Conservation (phyloP, 1,139 yeast genomes). For the Meyerozyma sp. region DNA sequence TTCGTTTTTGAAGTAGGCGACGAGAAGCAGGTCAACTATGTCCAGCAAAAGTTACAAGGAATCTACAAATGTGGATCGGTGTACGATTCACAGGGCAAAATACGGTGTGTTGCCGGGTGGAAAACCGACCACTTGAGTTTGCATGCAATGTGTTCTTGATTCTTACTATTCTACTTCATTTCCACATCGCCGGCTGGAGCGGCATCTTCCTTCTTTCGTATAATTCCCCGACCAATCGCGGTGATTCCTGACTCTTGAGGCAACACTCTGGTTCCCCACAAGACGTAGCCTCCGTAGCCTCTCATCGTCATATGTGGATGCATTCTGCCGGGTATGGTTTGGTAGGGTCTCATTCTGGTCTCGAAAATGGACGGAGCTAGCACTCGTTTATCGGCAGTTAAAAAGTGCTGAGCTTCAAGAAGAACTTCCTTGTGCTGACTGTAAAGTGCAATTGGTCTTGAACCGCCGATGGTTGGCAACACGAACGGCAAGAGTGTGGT, state of each 20-base stretch:
- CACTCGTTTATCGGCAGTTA: slow-evolving; percentile 61
- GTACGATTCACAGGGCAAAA: slow-evolving; percentile 24
- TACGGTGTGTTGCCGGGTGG: slow-evolving; percentile 41
- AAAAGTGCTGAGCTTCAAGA: slow-evolving; percentile 64
- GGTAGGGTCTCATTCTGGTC: slow-evolving; percentile 80
- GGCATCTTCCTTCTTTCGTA: slow-evolving; percentile 27
- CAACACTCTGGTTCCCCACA: slow-evolving; percentile 74
- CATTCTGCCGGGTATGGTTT: slow-evolving; percentile 87
- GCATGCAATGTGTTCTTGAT: background rate
- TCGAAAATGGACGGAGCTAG: slow-evolving; percentile 83
- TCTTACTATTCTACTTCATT: background rate
- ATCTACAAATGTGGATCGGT: slow-evolving; percentile 19
- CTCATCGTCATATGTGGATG: slow-evolving; percentile 95
- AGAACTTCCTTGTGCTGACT: slow-evolving; percentile 76
- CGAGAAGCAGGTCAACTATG: slow-evolving; percentile 25
- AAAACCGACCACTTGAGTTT: slow-evolving; percentile 1
- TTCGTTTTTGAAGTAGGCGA: slow-evolving; percentile 42
- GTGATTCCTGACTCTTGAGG: slow-evolving; percentile 56
- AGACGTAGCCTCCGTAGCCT: slow-evolving; percentile 86
- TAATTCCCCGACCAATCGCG: slow-evolving; percentile 52
- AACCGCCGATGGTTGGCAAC: slow-evolving; percentile 70
- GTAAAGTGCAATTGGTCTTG: slow-evolving; percentile 80
- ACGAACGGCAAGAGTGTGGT: slow-evolving; percentile 59
- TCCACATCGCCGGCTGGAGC: slow-evolving; percentile 4
- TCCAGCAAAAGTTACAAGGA: slow-evolving; percentile 9